phyloP scores from a whole-genome alignment of 495 filamentous ascomycete species.

The Penicillium parvum region DNA sequence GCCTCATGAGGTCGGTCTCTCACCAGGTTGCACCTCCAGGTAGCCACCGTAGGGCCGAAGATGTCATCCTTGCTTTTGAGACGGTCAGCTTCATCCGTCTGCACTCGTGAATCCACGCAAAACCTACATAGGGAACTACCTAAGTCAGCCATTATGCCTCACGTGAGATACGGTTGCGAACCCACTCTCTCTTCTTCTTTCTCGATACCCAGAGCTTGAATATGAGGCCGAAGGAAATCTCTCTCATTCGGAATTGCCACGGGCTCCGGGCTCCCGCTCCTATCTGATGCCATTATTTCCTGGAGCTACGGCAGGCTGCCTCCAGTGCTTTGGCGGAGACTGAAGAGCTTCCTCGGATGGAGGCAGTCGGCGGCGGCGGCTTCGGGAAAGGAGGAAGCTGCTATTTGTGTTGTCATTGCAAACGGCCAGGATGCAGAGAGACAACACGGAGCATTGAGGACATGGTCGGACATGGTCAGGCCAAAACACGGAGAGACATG shows the following conservation, averaged over 20 bases:
- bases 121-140: slow-evolving; percentile 22
- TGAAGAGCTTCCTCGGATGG: slow-evolving; percentile 3
- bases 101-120: neutral
- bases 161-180: slow-evolving; percentile 12
- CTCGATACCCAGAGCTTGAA: slow-evolving; percentile 33
- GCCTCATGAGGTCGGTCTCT: slow-evolving; percentile 4
- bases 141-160: slow-evolving; percentile 13
- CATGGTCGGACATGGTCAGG: slow-evolving; percentile 18
- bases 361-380: neutral
- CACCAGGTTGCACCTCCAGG: slow-evolving; percentile 53
- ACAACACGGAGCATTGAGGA: slow-evolving; percentile 1
- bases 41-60: slow-evolving; percentile 27
- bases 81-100: slow-evolving; percentile 4
- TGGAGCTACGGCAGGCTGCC: slow-evolving; percentile 6
- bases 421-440: neutral
- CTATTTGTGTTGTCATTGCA: slow-evolving; percentile 20
- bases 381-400: neutral
- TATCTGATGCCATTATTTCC: slow-evolving; percentile 21
- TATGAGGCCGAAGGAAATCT: slow-evolving; percentile 7
- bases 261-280: slow-evolving; percentile 4
- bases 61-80: slow-evolving; percentile 28
- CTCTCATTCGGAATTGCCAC: neutral
- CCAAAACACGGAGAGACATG: slow-evolving; percentile 6
- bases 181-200: slow-evolving; percentile 30
- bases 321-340: neutral